These are phyloP conservation scores for Aspergillus novofumigatus DNA, from an alignment of 2,329 filamentous ascomycete species.

Conservation along the genomic window DNA sequence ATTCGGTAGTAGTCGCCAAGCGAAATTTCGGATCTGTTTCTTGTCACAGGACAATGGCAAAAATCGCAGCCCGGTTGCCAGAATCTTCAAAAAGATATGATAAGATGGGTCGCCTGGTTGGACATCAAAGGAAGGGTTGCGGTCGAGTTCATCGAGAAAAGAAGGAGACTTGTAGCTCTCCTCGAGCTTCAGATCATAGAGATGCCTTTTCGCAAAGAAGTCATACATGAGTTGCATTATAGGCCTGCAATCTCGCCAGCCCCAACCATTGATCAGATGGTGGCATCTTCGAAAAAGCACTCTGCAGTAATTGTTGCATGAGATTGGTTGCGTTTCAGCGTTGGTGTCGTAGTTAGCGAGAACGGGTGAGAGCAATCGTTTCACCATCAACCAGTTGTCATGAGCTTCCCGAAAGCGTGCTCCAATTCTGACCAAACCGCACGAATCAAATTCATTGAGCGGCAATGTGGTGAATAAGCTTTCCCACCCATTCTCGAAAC, in stretches of 20 bases:
- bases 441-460: slow-evolving; percentile 48
- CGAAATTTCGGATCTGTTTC: slow-evolving; percentile 54
- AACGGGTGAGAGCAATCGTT: slow-evolving; percentile 43
- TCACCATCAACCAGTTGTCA: slow-evolving; percentile 51
- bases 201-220: slow-evolving; percentile 53
- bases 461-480: slow-evolving; percentile 52
- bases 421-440: slow-evolving; percentile 44
- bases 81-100: slow-evolving; percentile 56
- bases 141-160: slow-evolving; percentile 51
- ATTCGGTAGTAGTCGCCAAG: slow-evolving; percentile 57
- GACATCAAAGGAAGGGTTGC: slow-evolving; percentile 41
- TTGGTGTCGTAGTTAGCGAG: slow-evolving; percentile 46
- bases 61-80: slow-evolving; percentile 47
- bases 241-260: slow-evolving; percentile 54
- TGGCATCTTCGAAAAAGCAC: slow-evolving; percentile 50
- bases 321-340: slow-evolving; percentile 35
- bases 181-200: slow-evolving; percentile 52
- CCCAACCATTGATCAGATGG: slow-evolving; percentile 51
- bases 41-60: slow-evolving; percentile 46
- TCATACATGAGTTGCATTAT: slow-evolving; percentile 54
- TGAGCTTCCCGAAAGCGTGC: slow-evolving; percentile 35
- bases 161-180: slow-evolving; percentile 48
- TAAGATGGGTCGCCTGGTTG: slow-evolving; percentile 51
- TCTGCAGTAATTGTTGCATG: slow-evolving; percentile 55
- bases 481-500: slow-evolving; percentile 37